A percentile compares a stretch with the other conserved stretches of the same genome.
phyloP scores from a whole-genome alignment of 2,329 filamentous ascomycete species.

The Monilinia polystroma region DNA sequence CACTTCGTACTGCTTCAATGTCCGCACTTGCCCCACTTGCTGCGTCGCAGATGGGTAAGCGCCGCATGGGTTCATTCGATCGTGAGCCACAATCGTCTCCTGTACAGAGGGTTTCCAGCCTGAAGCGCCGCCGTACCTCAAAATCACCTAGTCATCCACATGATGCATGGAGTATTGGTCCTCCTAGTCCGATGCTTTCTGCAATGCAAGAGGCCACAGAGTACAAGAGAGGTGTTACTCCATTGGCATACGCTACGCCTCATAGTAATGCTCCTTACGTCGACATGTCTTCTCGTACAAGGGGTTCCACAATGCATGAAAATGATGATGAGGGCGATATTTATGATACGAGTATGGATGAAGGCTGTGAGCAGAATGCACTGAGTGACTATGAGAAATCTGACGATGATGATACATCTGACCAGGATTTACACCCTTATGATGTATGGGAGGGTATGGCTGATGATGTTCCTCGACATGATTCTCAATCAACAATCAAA shows the following conservation, averaged over 20 bases:
- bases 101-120: constrained; percentile 17
- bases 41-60: constrained; percentile 42
- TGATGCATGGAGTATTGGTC: constrained; percentile 51
- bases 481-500: constrained; percentile 4
- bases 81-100: constrained; percentile 35
- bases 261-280: constrained; percentile 59
- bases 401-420: background rate
- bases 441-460: constrained; percentile 26
- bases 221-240: constrained; percentile 50
- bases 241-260: constrained; percentile 73
- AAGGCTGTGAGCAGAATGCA: constrained; percentile 32
- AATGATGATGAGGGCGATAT: constrained; percentile 30
- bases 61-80: constrained; percentile 49
- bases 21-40: constrained; percentile 47
- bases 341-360: constrained; percentile 34
- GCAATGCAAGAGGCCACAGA: constrained; percentile 32
- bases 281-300: constrained; percentile 25
- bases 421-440: constrained; percentile 7
- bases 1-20: constrained; percentile 54
- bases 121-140: constrained; percentile 45
- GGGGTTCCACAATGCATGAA: constrained; percentile 25
- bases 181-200: constrained; percentile 35
- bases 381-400: constrained; percentile 30
- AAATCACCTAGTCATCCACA: constrained; percentile 56
- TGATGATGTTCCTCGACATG: constrained; percentile 17